Evolutionary conservation across 2,329 filamentous ascomycete genomes (phyloP), one percentile per base, ranked within the genome.

Genomic region (Lachnellula occidentalis): DNA sequence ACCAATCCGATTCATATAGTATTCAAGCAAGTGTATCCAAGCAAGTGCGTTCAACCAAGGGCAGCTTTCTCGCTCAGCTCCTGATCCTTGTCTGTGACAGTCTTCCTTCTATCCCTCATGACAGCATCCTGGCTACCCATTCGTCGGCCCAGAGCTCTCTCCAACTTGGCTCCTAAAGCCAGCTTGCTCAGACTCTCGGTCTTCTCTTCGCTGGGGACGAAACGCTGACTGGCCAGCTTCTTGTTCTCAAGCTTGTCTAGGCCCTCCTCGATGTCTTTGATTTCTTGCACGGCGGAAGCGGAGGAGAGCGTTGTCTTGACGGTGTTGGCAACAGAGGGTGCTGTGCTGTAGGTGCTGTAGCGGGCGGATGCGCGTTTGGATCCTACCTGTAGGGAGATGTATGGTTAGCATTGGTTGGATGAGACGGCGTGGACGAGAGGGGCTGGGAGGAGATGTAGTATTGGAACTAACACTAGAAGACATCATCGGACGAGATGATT

Each of bases 101-200:
- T 60, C n/a, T 39, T 45, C 41, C 46, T 60, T 49, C 54, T 60
- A 21, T 58, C 57, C 63, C 79, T 78, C 71, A 86, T 84, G 66
- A 83, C 79, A 43, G 86, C 86, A 69, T 90, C 86, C 69, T 90
- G 86, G 48, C 83, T 73, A 9, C 79, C 82, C 85, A 89, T 87
- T 65, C 86, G 76, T 61, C 86, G 74, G 53, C 80, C 79, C 31
- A 90, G 75, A 3, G 86, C 86, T 54, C 86, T 78, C 68, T 89
- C 86, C 49, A 89, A 75, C 71, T 89, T 89, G n/a, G 86, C 86
- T 34, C 86, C 84, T 49, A 90, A 74, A 15, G 86, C 86, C 62
- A 88, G 73, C 71, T 87, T 88, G 73, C 79, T 82, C 70, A 88
- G 73, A 66, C 84, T 80, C 61, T 88, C 85, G 17, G 75, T 79